Base-by-base conservation (phyloP, 2,329 filamentous ascomycete genomes). In the Aspergillus amoenus region DNA sequence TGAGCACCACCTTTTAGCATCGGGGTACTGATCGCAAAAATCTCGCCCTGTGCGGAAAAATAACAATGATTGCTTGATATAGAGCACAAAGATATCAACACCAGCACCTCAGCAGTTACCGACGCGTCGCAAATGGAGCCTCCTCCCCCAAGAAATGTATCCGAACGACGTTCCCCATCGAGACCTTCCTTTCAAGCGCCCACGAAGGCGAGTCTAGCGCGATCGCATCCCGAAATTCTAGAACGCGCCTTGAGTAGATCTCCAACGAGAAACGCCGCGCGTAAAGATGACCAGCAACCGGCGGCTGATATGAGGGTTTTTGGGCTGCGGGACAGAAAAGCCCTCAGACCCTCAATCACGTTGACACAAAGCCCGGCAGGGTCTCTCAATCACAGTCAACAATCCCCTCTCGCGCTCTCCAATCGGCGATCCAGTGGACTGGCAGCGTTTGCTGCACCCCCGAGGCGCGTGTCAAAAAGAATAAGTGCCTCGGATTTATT, bases 171-270 rank as follows among this genome's bases (percentile, higher is more conserved):
- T 17, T 69, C 72, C 40, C 62, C 69, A 7, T 65, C 68, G 46
- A 79, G 80, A 1, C 80, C 83, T 1, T 88, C 86, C 1, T 89
- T 86, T 67, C 83, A 83, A 53, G 88, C 86, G n/a, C 86, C 88
- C 0, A 88, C 86, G 0, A 84, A 81, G 67, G 80, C 86, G 12
- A 89, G 85, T 64, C 73, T 88, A 13, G 78, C 85, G 56, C 82
- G 83, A 61, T 81, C 83, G 47, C 83, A 88, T 59, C 84, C 86
- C 0, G 81, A 85, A 11, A 76, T 87, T 6, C 72, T 87, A 34
- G 75, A 79, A 55, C 77, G 80, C 61, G 67, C 68, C 70, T 75
- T 66, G 64, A 75, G 65, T 74, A 75, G 55, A 68, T 74, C 64
- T 64, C 75, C 64, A 66, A 73, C 42, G 57, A 72, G 59, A 72